Conservation (phyloP, 169 alveolate species). For the Cryptosporidium ubiquitum region DNA sequence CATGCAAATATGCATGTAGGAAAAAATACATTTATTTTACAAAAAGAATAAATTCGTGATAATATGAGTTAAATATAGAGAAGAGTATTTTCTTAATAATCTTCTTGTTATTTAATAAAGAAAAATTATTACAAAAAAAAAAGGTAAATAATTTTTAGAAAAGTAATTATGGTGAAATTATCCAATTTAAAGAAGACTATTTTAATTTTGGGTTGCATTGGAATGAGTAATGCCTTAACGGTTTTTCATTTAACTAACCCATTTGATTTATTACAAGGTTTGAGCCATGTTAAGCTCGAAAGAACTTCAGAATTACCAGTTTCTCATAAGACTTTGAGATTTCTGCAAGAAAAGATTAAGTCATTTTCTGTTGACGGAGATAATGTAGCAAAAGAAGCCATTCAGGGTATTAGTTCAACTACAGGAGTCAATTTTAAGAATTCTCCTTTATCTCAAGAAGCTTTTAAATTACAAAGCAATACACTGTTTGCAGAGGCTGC, state of each 20-base stretch:
- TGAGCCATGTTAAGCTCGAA: constrained; percentile 51
- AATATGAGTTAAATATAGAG: not conserved
- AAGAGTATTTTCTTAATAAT: not conserved
- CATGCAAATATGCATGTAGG: not conserved
- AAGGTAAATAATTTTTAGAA: not conserved
- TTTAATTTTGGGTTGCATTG: constrained; percentile 6
- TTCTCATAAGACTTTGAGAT: constrained; percentile 54
- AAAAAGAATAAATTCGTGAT: not conserved
- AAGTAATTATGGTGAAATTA: constrained; percentile 9
- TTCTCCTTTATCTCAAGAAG: constrained; percentile 68
- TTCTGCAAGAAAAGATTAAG: constrained; percentile 32
- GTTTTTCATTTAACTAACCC: constrained; percentile 71
- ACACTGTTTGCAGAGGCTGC: constrained; percentile 48
- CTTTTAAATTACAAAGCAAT: constrained; percentile 64
- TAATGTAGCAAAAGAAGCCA: not conserved
- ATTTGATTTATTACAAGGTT: constrained; percentile 58
- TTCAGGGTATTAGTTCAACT: constrained; percentile 1
- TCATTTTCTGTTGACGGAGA: constrained; percentile 8
- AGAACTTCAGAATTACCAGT: constrained; percentile 26
- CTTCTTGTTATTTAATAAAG: not conserved
- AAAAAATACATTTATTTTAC: not conserved
- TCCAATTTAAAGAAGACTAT: constrained; percentile 9
- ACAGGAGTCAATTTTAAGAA: constrained; percentile 47
- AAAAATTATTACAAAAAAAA: not conserved
- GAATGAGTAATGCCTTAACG: constrained; percentile 42